Conservation (phyloP, 169 alveolate species). For the Plasmodium sp. region DNA sequence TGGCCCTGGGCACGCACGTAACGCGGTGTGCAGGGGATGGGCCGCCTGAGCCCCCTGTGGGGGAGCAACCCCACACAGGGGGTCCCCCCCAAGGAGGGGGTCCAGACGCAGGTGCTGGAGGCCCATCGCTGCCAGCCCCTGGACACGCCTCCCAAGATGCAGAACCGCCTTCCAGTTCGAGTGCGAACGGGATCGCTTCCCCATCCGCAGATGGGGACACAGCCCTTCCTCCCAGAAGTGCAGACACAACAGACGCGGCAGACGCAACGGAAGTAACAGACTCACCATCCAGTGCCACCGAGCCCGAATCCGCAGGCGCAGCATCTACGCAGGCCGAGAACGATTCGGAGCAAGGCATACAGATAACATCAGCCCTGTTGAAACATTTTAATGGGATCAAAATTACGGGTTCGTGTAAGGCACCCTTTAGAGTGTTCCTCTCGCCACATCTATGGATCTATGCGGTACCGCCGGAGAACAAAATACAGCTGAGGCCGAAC, state of each 20-base stretch:
- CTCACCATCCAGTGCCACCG: background rate
- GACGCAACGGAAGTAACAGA: too few species aligned
- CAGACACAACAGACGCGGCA: background rate
- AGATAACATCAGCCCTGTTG: background rate
- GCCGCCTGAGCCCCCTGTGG: background rate
- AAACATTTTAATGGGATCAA: background rate
- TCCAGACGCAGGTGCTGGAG: background rate
- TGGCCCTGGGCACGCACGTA: background rate
- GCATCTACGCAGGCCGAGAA: background rate
- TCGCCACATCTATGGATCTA: background rate
- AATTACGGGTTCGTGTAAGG: conserved; percentile 1
- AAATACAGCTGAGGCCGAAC: background rate
- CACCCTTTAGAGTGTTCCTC: background rate
- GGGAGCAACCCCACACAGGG: background rate
- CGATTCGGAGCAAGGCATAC: background rate
- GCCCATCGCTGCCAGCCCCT: background rate
- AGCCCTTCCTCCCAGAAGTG: background rate
- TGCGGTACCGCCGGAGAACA: background rate
- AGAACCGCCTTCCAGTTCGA: background rate
- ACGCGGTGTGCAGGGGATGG: background rate
- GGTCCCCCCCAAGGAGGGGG: background rate
- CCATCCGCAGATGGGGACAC: background rate
- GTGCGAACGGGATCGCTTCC: background rate
- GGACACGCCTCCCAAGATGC: background rate
- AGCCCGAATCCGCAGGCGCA: background rate